Evolutionary conservation across 345 rosid genomes (phyloP).

Genomic region (Linum trigynum): DNA sequence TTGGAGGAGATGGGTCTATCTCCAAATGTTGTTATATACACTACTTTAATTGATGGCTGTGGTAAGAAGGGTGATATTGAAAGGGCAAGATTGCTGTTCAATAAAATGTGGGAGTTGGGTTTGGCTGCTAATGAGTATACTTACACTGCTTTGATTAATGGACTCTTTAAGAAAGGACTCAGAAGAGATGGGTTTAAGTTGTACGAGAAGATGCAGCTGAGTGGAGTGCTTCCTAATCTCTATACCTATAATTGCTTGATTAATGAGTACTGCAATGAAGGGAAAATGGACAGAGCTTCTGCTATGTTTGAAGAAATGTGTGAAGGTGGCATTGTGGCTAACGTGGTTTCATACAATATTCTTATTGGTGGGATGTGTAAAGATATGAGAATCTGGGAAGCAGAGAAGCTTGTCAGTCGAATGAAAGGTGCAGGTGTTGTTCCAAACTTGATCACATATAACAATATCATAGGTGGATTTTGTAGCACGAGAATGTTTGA

Average conservation of each 20-base stretch:
- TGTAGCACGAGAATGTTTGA: conserved; percentile 33
- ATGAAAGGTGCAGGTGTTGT: conserved; percentile 42
- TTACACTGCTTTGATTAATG: conserved; percentile 61
- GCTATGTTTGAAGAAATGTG: conserved; percentile 71
- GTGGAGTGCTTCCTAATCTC: conserved; percentile 46
- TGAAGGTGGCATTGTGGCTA: conserved; percentile 41
- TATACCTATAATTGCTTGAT: conserved; percentile 60
- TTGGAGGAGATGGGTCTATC: conserved; percentile 39
- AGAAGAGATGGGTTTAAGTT: conserved; percentile 44
- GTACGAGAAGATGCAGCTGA: conserved; percentile 48
- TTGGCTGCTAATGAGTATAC: conserved; percentile 60
- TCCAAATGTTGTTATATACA: conserved; percentile 56
- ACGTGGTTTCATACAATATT: conserved; percentile 55
- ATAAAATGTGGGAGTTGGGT: conserved; percentile 41
- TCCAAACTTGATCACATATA: conserved; percentile 54
- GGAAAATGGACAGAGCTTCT: conserved; percentile 33
- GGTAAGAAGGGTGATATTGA: conserved; percentile 55
- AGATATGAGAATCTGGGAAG: conserved; percentile 39
- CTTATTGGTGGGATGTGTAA: conserved; percentile 47
- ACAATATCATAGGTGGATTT: conserved; percentile 54
- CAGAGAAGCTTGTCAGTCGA: conserved; percentile 33
- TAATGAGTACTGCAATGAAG: conserved; percentile 38
- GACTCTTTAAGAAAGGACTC: conserved; percentile 54
- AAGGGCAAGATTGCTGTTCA: conserved; percentile 45
- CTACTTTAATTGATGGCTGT: conserved; percentile 73